These are phyloP conservation scores for Tetrapisispora nanseiensis DNA, from an alignment of 805 yeast species.

Conservation along the genomic window DNA sequence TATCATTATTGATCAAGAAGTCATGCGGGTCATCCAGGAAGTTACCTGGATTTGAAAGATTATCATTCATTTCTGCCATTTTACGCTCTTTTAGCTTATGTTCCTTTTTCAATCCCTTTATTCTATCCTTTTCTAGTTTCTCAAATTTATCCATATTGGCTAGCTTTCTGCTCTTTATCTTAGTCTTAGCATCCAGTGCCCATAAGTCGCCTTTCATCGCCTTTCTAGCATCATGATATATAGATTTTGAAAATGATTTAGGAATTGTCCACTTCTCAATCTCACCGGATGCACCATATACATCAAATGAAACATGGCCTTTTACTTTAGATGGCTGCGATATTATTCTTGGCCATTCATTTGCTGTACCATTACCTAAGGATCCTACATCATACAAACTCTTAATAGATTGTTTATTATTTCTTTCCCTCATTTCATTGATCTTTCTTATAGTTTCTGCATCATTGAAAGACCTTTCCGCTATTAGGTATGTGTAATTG, in stretches of 20 bases:
- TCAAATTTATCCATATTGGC: slow-evolving; percentile 21
- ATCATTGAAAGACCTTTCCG: slow-evolving; percentile 47
- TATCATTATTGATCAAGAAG: neutral
- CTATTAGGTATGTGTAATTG: slow-evolving; percentile 63
- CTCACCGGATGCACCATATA: slow-evolving; percentile 71
- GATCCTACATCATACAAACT: slow-evolving; percentile 17
- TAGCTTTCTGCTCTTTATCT: slow-evolving; percentile 25
- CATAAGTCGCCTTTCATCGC: slow-evolving; percentile 78
- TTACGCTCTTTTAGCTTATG: neutral
- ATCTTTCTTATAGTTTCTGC: slow-evolving; percentile 32
- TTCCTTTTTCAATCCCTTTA: slow-evolving; percentile 13
- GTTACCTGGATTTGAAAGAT: neutral
- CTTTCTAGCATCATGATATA: slow-evolving; percentile 86
- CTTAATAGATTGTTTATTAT: slow-evolving; percentile 3
- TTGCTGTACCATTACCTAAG: slow-evolving; percentile 17
- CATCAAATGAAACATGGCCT: slow-evolving; percentile 69
- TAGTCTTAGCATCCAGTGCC: slow-evolving; percentile 61
- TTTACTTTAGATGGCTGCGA: slow-evolving; percentile 65
- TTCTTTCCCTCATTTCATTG: slow-evolving; percentile 32
- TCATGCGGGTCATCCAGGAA: neutral
- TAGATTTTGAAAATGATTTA: slow-evolving; percentile 60
- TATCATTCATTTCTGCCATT: neutral
- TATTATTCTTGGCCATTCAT: slow-evolving; percentile 65
- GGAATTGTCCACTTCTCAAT: slow-evolving; percentile 85
- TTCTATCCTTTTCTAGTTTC: slow-evolving; percentile 16